Evolutionary conservation across 331 rosid species (phyloP), one percentile per base, ranked within the genome.

Genomic region (Saraca asoca): DNA sequence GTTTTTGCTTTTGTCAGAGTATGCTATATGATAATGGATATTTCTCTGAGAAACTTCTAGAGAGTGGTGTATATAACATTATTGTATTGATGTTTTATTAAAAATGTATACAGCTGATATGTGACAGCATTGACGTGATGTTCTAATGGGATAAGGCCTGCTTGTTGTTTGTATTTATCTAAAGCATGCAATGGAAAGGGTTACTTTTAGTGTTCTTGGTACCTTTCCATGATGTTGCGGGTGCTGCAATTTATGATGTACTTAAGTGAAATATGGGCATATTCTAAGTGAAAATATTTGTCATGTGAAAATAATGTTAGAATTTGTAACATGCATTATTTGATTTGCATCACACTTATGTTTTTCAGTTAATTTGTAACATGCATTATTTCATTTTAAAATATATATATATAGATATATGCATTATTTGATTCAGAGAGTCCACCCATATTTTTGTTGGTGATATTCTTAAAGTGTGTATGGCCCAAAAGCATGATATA

Each of bases 51-150:
- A 12, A 51, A 62, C 38, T 42, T 53, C 44, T 38, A 44, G 50
- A 57, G 37, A 61, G 58, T 51, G 64, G 58, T 24, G 20, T 13
- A 5, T 53, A 29, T 43, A 20, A 24, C 51, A 62, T 41, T n/a
- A 31, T 37, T 60, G 31, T 35, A 33, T 45, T 41, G 7, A 24
- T 7, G 42, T 12, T n/a, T 12, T 51, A 9, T 7, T 42, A 2
- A 12, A 58, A 63, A 63, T 5, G n/a, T 35, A 33, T 45, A 55
- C 53, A 57, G 24, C 50, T 66, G 3, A 39, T 24, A 55, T 13
- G 45, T 10, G 10, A 42, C 37, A 12, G 31, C 31, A 3, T 24
- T 24, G 31, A 24, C 31, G 3, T 24, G 31, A 24, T 3, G 3
- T 24, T 24, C 3, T 24, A 24, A 24, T 24, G 31, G 31, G 31